Evolutionary conservation across 2,329 filamentous ascomycete species (phyloP), one percentile per base, ranked within the genome.

Genomic region (Xylariaceae sp.): DNA sequence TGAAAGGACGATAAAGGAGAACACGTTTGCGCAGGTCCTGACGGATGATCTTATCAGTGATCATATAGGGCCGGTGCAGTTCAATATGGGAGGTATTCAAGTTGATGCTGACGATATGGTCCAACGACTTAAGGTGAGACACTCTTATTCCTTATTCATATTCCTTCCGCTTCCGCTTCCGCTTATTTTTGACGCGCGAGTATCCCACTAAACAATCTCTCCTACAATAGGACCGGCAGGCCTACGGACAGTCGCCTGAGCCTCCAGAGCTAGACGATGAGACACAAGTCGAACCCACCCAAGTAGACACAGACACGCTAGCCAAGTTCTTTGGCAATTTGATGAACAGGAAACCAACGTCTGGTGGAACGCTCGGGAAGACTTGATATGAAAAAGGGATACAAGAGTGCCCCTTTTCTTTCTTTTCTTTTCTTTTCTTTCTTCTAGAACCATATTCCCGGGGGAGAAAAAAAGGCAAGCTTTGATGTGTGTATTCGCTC

Each of bases 11-110:
- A 72, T 73, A 5, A 67, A 64, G 34, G 52, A 75, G 12, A 67
- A 64, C 29, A 53, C 60, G 31, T 64, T 64, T 54, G 64, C 67
- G 32, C 64, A 67, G 47, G 64, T 63, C 7, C 59, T 50, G 5
- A 63, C 65, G 41, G 68, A 64, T 60, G 78, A 75, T 59, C 75
- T 72, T 59, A 76, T 81, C 52, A 86, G 85, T 63, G 88, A 92
- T 66, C 91, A 95, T 65, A 95, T 96, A 65, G 91, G 91, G 0
- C 91, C 91, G 0, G 91, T 96, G 60, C 91, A 96, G 68, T 96
- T 97, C 75, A 99, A 99, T 70, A 94, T 99, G 80, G 94, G 94
- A 42, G 94, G 94, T 51, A 96, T 99, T 60, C 91, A 96, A 68
- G 89, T 96, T 32, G 91, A 96, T 72, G 91, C 91, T 6, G 91